Base-by-base conservation (phyloP, 2,329 filamentous ascomycete genomes). In the Lachnellula arida region DNA sequence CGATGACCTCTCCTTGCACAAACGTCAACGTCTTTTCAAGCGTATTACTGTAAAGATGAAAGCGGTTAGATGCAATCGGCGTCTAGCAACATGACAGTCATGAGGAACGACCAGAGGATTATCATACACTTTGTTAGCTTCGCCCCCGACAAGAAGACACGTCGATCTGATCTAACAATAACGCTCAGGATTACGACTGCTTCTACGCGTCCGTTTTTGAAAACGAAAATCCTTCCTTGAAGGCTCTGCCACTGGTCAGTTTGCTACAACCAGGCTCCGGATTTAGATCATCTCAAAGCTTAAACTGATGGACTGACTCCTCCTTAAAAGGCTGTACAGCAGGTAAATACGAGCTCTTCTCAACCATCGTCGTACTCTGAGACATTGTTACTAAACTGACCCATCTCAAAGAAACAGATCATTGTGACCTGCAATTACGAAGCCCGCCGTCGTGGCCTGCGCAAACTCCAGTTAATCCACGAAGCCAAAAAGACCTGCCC, bases 381-480 rank as follows among this genome's bases (percentile, higher is more conserved):
- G 42, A 23, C 40, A 14, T 22, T 2, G 5, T 22, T 25, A 2
- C 22, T 28, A 6, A 4, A 12, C 43, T 46, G 23, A 37, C 17
- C 34, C 40, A 19, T 51, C n/a, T 47, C 44, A 49, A 92, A 97
- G 73, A 97, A 97, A 73, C 89, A 91, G 70, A 96, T 97, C 54
- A 79, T 94, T 42, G 90, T 92, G 22, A 96, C 91, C 4, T 95
- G 90, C 79, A 97, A 97, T 74, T 97, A 97, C 72, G 89, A 89
- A 69, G 93, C 93, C 22, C 85, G 93, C 37, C 76, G 84, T 51
- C 80, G 74, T n/a, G 84, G 84, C 53, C 78, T 92, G 53, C 78
- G 81, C 71, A 97, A 99, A 75, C 79, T 97, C 58, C 91, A 95
- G 78, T 81, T 91, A 61, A 85, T 97, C 68, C 81, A 79, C 52